A percentile compares a stretch with the other conserved stretches of the same genome.
phyloP scores from a whole-genome alignment of 352 stramenopile genomes.

The Globisporangium perplexum region DNA sequence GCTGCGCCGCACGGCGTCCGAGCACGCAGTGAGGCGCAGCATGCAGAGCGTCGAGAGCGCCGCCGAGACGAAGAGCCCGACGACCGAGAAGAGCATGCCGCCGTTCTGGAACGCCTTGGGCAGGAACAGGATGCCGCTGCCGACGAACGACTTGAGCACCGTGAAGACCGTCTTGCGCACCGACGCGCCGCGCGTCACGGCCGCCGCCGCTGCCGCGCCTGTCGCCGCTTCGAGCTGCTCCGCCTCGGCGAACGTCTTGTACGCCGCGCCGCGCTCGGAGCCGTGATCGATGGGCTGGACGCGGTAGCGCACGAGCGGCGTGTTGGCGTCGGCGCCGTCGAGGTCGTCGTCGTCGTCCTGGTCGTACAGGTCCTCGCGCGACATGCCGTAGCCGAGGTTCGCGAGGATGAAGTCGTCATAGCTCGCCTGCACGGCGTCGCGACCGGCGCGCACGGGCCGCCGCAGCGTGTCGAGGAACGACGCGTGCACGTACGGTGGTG shows the following conservation, averaged over 20 bases:
- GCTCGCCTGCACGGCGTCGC: constrained; percentile 32
- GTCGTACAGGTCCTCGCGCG: constrained; percentile 28
- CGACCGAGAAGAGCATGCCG: constrained; percentile 62
- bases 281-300: constrained; percentile 16
- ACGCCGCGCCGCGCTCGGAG: constrained; percentile 2
- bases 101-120: constrained; percentile 62
- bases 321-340: constrained; percentile 25
- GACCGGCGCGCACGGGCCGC: constrained; percentile 6
- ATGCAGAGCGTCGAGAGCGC: constrained; percentile 57
- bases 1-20: constrained; percentile 26
- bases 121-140: constrained; percentile 63
- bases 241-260: constrained; percentile 5
- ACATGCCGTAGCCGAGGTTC: constrained; percentile 33
- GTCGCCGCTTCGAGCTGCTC: constrained; percentile 15
- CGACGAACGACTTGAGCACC: constrained; percentile 71
- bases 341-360: constrained; percentile 16
- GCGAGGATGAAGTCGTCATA: constrained; percentile 55
- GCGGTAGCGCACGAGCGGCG: constrained; percentile 26
- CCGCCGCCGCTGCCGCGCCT: no score
- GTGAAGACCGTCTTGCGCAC: constrained; percentile 57
- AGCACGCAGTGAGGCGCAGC: constrained; percentile 48
- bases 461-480: constrained; percentile 37
- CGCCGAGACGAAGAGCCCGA: constrained; percentile 35
- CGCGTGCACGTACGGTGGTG: constrained; percentile 36
- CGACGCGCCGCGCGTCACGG: constrained; percentile 17